Conservation (phyloP, 257 asterid species). For the Handroanthus guayacan region DNA sequence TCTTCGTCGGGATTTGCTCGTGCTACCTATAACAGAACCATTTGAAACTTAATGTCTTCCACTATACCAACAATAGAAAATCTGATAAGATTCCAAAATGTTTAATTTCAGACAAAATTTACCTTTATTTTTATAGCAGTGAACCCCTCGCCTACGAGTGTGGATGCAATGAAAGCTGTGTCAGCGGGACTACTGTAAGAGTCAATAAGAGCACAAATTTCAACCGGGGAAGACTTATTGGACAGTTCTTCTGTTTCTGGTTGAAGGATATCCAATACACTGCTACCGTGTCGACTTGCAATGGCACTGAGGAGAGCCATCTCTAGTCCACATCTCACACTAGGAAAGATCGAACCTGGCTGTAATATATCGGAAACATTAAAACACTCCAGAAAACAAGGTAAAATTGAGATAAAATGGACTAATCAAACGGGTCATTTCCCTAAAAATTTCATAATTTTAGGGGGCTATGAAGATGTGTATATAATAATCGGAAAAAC, state of each 20-base stretch:
- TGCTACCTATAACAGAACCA: constrained; percentile 65
- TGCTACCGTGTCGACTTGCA: constrained; percentile 68
- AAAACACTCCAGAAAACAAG: constrained; percentile 29
- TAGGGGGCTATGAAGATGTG: neutral
- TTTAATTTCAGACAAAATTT: constrained; percentile 9
- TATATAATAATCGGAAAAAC: constrained; percentile 34
- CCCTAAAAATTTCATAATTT: neutral
- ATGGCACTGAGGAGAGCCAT: constrained; percentile 91
- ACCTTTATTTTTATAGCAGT: constrained; percentile 86
- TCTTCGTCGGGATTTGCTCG: constrained; percentile 80
- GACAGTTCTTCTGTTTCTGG: constrained; percentile 53
- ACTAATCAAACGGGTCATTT: neutral
- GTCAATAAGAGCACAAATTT: constrained; percentile 86
- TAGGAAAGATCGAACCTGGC: constrained; percentile 89
- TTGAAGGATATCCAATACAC: constrained; percentile 64
- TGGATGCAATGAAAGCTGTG: constrained; percentile 72
- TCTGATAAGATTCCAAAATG: neutral
- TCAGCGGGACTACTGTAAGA: constrained; percentile 74
- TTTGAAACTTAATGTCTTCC: constrained; percentile 3
- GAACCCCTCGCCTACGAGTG: constrained; percentile 83
- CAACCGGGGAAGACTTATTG: constrained; percentile 52
- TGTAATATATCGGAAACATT: constrained; percentile 45
- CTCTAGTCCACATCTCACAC: constrained; percentile 96
- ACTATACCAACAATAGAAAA: constrained; percentile 7
- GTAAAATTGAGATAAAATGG: constrained; percentile 15